Percentiles rank a stretch among this genome's conserved stretches.
phyloP scores from a whole-genome alignment of 805 yeast genomes.

The Diddensiella caesifluorescens region DNA sequence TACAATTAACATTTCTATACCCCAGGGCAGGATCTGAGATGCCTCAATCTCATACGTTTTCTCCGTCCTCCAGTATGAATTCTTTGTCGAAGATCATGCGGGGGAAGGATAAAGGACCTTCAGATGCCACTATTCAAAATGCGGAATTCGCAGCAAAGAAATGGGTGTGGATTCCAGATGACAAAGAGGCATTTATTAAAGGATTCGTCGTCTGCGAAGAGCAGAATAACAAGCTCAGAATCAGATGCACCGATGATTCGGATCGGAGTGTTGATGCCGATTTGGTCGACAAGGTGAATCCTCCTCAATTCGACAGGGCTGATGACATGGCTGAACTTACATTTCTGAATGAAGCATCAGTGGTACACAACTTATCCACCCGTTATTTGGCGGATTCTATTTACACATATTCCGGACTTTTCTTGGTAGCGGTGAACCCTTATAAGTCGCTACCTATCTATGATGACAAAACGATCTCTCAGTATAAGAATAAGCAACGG shows the following conservation, averaged over 20 bases:
- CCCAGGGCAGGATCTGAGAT: too few relatives aligned
- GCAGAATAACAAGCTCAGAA: conserved; percentile 35
- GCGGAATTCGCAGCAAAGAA: conserved; percentile 38
- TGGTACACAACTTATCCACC: conserved; percentile 72
- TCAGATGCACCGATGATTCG: conserved; percentile 38
- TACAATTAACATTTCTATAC: too few relatives aligned
- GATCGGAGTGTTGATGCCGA: conserved; percentile 40
- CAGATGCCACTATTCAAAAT: conserved; percentile 18
- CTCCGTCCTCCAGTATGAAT: conserved; percentile 8
- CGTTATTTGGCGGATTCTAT: conserved; percentile 76
- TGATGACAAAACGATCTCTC: conserved; percentile 48
- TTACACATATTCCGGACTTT: conserved; percentile 92
- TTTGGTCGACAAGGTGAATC: conserved; percentile 67
- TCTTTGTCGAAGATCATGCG: conserved; percentile 13
- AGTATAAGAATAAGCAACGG: conserved; percentile 46
- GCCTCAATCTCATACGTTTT: conserved; percentile 8
- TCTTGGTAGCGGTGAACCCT: conserved; percentile 93
- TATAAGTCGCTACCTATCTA: conserved; percentile 72
- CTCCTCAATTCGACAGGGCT: conserved; percentile 82
- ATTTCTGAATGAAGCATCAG: conserved; percentile 90
- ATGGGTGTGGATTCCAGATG: conserved; percentile 77
- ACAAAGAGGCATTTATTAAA: conserved; percentile 49
- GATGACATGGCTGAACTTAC: conserved; percentile 96
- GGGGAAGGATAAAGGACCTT: conserved; percentile 2
- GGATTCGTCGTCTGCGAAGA: conserved; percentile 52